Percentiles rank a stretch among this genome's conserved stretches.
phyloP scores from a whole-genome alignment of 2,329 filamentous ascomycete species.

The Pyrenophora seminiperda region DNA sequence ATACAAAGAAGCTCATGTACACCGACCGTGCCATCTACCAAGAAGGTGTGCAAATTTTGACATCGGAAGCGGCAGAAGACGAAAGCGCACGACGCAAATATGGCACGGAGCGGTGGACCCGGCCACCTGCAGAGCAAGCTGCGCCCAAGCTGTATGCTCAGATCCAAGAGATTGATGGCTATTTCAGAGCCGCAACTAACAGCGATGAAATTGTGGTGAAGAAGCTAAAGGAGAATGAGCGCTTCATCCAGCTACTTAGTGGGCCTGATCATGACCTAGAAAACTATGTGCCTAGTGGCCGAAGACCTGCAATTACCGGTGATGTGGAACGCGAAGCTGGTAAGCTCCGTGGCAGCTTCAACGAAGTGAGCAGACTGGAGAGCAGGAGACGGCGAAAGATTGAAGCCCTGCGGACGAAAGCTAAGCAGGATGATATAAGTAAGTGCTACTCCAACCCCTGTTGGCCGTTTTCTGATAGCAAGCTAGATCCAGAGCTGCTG shows the following conservation, averaged over 20 bases:
- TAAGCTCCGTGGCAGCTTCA: slow-evolving; percentile 76
- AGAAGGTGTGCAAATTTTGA: slow-evolving; percentile 79
- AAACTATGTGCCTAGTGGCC: slow-evolving; percentile 86
- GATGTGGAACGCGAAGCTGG: slow-evolving; percentile 79
- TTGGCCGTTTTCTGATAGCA: slow-evolving; percentile 30
- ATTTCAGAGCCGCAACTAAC: slow-evolving; percentile 73
- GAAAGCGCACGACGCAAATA: slow-evolving; percentile 74
- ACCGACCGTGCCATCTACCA: slow-evolving; percentile 79
- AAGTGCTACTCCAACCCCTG: slow-evolving; percentile 33
- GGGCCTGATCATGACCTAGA: slow-evolving; percentile 81
- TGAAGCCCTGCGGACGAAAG: slow-evolving; percentile 77
- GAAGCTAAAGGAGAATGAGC: slow-evolving; percentile 78
- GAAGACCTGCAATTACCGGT: slow-evolving; percentile 77
- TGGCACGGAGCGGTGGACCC: slow-evolving; percentile 84
- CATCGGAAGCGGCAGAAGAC: slow-evolving; percentile 83
- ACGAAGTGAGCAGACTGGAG: slow-evolving; percentile 83
- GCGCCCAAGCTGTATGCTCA: slow-evolving; percentile 75
- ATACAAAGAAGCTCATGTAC: slow-evolving; percentile 86
- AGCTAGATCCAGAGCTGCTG: slow-evolving; percentile 72
- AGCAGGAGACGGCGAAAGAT: slow-evolving; percentile 78
- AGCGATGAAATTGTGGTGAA: slow-evolving; percentile 74
- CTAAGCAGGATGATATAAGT: slow-evolving; percentile 85
- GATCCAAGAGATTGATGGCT: slow-evolving; percentile 80
- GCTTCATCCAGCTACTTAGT: slow-evolving; percentile 74
- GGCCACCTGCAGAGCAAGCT: slow-evolving; percentile 71